A percentile compares a stretch with the other conserved stretches of the same genome.
Conservation (phyloP, 495 filamentous ascomycete species). For the Aspergillus wentii region DNA sequence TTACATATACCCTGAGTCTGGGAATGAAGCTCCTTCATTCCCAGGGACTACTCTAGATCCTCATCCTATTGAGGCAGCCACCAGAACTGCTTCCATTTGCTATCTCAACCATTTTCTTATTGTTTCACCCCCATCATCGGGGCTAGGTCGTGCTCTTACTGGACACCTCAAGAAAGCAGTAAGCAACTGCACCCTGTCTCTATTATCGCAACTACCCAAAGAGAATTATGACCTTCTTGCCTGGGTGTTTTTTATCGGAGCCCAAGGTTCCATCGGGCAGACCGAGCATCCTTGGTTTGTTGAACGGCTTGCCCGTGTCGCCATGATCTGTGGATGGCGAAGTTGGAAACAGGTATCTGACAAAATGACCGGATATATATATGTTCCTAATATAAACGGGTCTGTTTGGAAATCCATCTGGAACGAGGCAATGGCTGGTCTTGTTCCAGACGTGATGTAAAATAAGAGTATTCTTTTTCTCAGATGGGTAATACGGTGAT, state of each 20-base stretch:
- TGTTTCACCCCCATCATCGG: conserved; percentile 26
- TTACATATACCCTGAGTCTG: conserved; percentile 21
- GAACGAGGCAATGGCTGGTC: conserved; percentile 23
- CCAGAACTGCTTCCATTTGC: conserved; percentile 24
- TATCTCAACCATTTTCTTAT: conserved; percentile 31
- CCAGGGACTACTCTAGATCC: conserved; percentile 4
- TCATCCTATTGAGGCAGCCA: conserved; percentile 25
- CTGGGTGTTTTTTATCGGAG: conserved; percentile 30
- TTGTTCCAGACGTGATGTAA: conserved; percentile 13
- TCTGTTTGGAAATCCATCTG: conserved; percentile 23
- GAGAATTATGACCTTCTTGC: conserved; percentile 20
- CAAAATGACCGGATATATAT: conserved; percentile 21
- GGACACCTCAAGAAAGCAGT: conserved; percentile 19
- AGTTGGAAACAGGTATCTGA: conserved; percentile 23
- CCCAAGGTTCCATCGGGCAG: conserved; percentile 24
- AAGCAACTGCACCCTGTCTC: conserved; percentile 12
- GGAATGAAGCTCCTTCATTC: not conserved
- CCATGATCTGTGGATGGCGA: conserved; percentile 24
- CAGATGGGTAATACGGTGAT: not conserved
- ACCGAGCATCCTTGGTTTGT: conserved; percentile 27
- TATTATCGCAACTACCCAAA: conserved; percentile 13
- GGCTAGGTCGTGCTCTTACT: conserved; percentile 34
- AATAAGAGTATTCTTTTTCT: not conserved
- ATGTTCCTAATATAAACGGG: conserved; percentile 13
- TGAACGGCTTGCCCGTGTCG: conserved; percentile 18